Conservation (phyloP, 2,329 filamentous ascomycete genomes). For the Clarireedia hainanense region DNA sequence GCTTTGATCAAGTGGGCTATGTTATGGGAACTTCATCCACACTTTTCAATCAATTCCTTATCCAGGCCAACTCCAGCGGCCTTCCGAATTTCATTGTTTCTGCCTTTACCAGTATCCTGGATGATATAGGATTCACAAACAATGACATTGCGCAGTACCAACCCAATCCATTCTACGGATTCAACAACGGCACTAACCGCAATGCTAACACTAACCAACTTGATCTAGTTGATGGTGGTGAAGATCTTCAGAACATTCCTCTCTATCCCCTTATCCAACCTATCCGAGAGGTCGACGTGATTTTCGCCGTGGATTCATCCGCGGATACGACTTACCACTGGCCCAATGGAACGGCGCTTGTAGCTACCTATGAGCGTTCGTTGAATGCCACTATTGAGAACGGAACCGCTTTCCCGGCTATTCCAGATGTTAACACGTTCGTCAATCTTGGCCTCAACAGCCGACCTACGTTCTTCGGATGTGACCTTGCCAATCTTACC, state of each 20-base stretch:
- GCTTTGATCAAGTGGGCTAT: conserved; percentile 76
- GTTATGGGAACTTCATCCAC: conserved; percentile 81
- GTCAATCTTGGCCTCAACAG: conserved; percentile 69
- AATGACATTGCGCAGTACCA: conserved; percentile 68
- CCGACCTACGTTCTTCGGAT: conserved; percentile 74
- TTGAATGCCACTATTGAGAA: conserved; percentile 50
- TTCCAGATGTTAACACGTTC: conserved; percentile 71
- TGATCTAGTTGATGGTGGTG: conserved; percentile 70
- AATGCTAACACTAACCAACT: conserved; percentile 47
- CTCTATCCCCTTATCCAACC: conserved; percentile 71
- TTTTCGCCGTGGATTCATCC: conserved; percentile 73
- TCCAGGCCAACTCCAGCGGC: conserved; percentile 49
- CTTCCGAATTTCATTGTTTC: conserved; percentile 40
- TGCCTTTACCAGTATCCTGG: conserved; percentile 47
- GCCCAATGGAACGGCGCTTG: conserved; percentile 70
- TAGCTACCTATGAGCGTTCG: conserved; percentile 66
- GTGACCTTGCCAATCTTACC: conserved; percentile 57
- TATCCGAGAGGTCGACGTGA: conserved; percentile 63
- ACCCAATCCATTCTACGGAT: conserved; percentile 70
- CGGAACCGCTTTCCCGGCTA: conserved; percentile 60
- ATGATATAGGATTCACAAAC: conserved; percentile 46
- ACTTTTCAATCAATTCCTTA: conserved; percentile 73
- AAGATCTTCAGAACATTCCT: conserved; percentile 73
- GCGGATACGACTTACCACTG: conserved; percentile 62
- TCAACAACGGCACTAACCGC: conserved; percentile 49